Percentiles rank a stretch among this genome's conserved stretches.
Evolutionary conservation across 2,329 filamentous ascomycete species (phyloP).

Genomic region (Apiospora malaysiana): DNA sequence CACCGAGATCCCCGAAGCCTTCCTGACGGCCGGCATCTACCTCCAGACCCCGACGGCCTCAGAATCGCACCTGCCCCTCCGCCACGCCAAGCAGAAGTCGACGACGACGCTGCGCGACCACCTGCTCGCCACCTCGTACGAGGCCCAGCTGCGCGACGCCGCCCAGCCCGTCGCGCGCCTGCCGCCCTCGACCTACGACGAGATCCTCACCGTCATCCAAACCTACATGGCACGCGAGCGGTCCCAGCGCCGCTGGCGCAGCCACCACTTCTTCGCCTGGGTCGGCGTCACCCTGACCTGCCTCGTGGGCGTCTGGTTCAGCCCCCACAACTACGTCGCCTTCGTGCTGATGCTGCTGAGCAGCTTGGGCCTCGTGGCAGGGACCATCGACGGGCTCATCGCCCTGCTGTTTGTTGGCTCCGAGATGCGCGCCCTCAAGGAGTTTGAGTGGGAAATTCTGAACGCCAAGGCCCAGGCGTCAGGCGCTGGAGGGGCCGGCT

Average conservation of each 20-base stretch:
- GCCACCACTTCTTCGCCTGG: conserved; percentile 74
- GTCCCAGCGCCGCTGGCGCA: conserved; percentile 72
- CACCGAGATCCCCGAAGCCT: conserved; percentile 25
- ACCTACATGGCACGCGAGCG: conserved; percentile 75
- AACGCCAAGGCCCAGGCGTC: conserved; percentile 62
- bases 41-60: conserved; percentile 46
- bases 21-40: conserved; percentile 44
- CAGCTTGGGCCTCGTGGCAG: conserved; percentile 76
- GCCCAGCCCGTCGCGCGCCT: conserved; percentile 41
- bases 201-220: conserved; percentile 74
- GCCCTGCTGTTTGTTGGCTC: conserved; percentile 84
- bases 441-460: conserved; percentile 92
- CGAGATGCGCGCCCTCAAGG: conserved; percentile 81
- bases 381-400: conserved; percentile 84
- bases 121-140: conserved; percentile 37
- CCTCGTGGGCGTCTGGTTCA: conserved; percentile 86
- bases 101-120: conserved; percentile 6
- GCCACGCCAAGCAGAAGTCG: conserved; percentile 28
- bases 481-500: conserved; percentile 33
- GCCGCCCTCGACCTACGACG: conserved; percentile 64
- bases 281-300: conserved; percentile 74
- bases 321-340: conserved; percentile 73
- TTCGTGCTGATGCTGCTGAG: conserved; percentile 83
- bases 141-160: conserved; percentile 35
- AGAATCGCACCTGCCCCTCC: conserved; percentile 27